Evolutionary conservation across 768 basidiomycete genomes (phyloP).

Genomic region (Kwoniella dendrophila): DNA sequence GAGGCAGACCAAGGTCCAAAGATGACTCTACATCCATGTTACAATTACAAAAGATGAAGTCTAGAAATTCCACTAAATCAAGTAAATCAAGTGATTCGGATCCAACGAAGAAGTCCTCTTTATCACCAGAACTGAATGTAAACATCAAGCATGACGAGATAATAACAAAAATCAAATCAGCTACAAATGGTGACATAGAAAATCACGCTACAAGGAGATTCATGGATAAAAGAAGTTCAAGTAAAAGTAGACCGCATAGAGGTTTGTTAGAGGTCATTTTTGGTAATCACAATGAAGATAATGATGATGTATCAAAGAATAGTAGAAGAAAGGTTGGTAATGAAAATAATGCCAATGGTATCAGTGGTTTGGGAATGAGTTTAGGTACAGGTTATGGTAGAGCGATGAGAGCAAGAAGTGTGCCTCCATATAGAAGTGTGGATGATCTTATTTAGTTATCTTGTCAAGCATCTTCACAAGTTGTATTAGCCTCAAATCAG

Average conservation of each 20-base stretch:
- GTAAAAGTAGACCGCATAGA: neutral
- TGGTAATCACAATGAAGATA: neutral
- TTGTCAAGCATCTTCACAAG: too few species aligned
- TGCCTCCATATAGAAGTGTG: slow-evolving; percentile 11
- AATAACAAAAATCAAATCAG: neutral
- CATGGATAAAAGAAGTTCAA: too few species aligned
- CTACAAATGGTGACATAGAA: neutral
- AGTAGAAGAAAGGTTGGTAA: too few species aligned
- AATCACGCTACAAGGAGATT: neutral
- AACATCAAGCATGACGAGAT: neutral
- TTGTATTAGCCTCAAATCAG: too few species aligned
- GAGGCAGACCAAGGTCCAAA: slow-evolving; percentile 26
- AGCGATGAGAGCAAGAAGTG: slow-evolving; percentile 7
- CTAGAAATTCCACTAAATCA: neutral
- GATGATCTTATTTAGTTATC: neutral
- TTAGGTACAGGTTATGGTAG: slow-evolving; percentile 15
- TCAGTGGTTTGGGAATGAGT: slow-evolving; percentile 8
- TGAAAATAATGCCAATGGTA: too few species aligned
- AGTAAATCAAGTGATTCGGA: neutral
- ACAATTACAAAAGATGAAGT: slow-evolving; percentile 12
- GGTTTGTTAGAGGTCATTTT: slow-evolving; percentile 16
- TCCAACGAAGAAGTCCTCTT: too few species aligned
- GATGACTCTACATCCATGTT: slow-evolving; percentile 9
- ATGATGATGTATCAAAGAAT: too few species aligned
- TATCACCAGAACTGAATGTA: neutral